phyloP scores from a whole-genome alignment of 805 yeast genomes.

The Ogataea polymorpha region DNA sequence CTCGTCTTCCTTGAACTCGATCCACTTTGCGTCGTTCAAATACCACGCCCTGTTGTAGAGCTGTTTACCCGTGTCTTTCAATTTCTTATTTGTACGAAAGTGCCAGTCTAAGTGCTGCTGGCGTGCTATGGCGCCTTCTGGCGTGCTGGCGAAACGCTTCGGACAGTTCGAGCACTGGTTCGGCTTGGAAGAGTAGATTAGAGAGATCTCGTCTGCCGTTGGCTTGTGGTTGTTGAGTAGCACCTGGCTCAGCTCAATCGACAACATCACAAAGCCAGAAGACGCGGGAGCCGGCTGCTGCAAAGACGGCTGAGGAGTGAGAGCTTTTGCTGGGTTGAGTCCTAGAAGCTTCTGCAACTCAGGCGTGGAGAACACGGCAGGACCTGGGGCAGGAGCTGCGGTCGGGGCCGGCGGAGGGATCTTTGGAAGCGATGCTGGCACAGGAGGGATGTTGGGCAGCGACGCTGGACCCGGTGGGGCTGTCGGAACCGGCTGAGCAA shows the following conservation, averaged over 20 bases:
- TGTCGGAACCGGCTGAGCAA: constrained; percentile 4
- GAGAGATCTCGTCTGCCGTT: constrained; percentile 31
- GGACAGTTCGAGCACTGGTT: constrained; percentile 90
- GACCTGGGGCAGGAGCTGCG: constrained; percentile 5
- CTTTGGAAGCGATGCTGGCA: constrained; percentile 3
- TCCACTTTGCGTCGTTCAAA: constrained; percentile 69
- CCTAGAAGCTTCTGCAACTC: constrained; percentile 24
- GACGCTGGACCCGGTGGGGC: constrained; percentile 24
- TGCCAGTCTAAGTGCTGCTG: constrained; percentile 92
- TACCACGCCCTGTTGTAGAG: constrained; percentile 84
- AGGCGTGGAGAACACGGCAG: constrained; percentile 37
- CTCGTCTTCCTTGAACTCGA: constrained; percentile 66
- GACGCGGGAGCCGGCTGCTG: constrained; percentile 3
- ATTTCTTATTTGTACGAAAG: constrained; percentile 81
- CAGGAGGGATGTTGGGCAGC: background rate
- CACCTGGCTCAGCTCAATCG: constrained; percentile 30
- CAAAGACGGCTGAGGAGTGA: constrained; percentile 22
- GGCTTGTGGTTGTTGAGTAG: constrained; percentile 39
- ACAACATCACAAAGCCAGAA: constrained; percentile 20
- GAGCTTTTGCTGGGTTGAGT: constrained; percentile 13
- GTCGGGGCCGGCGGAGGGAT: constrained; percentile 1
- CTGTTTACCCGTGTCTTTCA: constrained; percentile 44
- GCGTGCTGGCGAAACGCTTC: constrained; percentile 67
- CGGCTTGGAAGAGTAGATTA: constrained; percentile 57
- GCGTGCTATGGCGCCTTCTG: constrained; percentile 49